Evolutionary conservation across 352 stramenopile species (phyloP).

Genomic region (Pythium pyrilobum): DNA sequence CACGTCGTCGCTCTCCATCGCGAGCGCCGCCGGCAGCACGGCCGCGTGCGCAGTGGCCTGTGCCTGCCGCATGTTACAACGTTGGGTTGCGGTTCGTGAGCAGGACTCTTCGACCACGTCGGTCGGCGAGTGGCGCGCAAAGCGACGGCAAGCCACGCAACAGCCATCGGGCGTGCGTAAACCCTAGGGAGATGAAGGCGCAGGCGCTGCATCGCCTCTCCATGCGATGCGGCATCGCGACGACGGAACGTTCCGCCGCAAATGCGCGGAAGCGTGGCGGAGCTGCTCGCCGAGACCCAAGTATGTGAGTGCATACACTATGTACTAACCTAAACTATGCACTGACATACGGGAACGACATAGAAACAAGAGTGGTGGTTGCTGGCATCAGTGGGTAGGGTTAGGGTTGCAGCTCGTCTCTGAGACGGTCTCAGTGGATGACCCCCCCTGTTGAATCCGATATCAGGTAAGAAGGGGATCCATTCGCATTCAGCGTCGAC

Average conservation of each 20-base stretch:
- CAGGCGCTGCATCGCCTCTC: too few species aligned
- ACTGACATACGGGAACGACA: background rate
- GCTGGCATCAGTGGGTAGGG: background rate
- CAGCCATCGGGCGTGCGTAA: too few species aligned
- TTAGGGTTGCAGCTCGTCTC: conserved; percentile 12
- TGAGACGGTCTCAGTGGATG: too few species aligned
- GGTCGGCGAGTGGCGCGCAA: too few species aligned
- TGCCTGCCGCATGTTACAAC: too few species aligned
- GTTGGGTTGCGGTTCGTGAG: too few species aligned
- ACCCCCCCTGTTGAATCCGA: conserved; percentile 1
- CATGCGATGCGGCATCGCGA: too few species aligned
- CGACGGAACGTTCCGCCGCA: background rate
- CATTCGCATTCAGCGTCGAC: conserved; percentile 13
- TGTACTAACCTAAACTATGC: background rate
- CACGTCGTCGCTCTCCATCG: conserved; percentile 6
- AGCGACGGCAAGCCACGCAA: too few species aligned
- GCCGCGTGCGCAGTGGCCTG: background rate
- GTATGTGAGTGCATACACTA: background rate
- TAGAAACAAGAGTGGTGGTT: conserved; percentile 1
- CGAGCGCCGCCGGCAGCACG: background rate
- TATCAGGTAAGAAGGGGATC: conserved; percentile 13
- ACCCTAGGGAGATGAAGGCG: too few species aligned
- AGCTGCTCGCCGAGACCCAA: too few species aligned
- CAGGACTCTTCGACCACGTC: too few species aligned
- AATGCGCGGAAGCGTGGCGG: too few species aligned